Base-by-base conservation (phyloP, 1,284 basidiomycete genomes). In the Moesziomyces sp. region DNA sequence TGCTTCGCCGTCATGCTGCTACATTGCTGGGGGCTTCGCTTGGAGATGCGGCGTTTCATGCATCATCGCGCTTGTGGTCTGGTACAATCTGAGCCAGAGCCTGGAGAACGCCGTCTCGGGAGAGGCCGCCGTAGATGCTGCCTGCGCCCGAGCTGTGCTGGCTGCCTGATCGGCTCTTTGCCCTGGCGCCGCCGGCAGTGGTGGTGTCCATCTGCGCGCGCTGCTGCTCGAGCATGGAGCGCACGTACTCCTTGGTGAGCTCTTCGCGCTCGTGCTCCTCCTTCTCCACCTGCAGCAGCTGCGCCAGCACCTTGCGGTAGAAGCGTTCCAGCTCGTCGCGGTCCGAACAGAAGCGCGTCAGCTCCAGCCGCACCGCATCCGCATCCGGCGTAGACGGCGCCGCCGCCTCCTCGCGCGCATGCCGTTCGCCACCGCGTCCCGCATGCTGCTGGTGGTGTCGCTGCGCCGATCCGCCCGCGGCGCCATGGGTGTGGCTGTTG, bases 311-410 rank as follows among this genome's bases (percentile, higher is more conserved):
- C 11, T 56, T 56, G 2, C 62, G 35, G 47, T 83, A 84, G 58
- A 83, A 82, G 13, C 61, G 16, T 26, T 64, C 61, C 38, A 84
- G 62, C 30, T 64, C 75, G 9, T 62, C 73, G 6, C 45, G 14
- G 48, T 83, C 64, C 13, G 59, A 38, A 52, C 81, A 83, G 47
- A 84, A 76, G 7, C 46, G 54, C 18, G 72, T 68, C 30, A 84
- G 67, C 9, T 81, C 74, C 18, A 57, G 42, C 13, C 82, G 49
- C 28, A 78, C 53, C 19, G 52, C 47, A 34, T 83, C 80, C 10
- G 79, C 71, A 24, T 79, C 79, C 1, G 73, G 61, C 8, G 13
- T 19, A 23, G 35, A 16, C n/a, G 14, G 24, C 9, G 19, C 43
- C 18, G n/a, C 24, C 43, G 24, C 16, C 26, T 21, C 35, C 34